Base-by-base conservation (phyloP, 2,329 filamentous ascomycete genomes). In the Dactylonectria estremocensis region DNA sequence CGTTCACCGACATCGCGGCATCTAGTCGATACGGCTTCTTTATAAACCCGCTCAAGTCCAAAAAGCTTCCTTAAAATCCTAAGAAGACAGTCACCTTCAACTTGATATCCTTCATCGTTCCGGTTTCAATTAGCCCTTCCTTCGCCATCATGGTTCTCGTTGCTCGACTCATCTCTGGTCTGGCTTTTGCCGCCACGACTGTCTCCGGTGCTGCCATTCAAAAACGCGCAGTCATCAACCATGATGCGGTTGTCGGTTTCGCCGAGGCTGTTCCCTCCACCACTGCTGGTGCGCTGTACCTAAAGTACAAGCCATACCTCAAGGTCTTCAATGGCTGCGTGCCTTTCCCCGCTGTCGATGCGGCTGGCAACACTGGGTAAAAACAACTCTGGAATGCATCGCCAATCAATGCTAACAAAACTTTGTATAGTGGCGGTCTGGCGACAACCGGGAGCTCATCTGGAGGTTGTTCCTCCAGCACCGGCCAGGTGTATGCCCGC, bases 261-360 rank as follows among this genome's bases (percentile, higher is more conserved):
- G 50, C 72, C 6, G 69, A 81, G 70, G 69, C 77, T 10, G 74
- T 80, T 35, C 79, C 79, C 7, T 68, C 72, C 16, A 75, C 70
- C 58, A 72, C 70, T 8, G 67, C 72, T 40, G 78, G 79, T 24
- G 61, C 64, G 24, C 63, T 78, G 31, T 79, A 79, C 56, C 72
- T 77, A n/a, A 80, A 78, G 70, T 80, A 78, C 71, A 78, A 80
- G 70, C 79, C 79, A 11, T 80, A 74, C 65, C 71, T 81, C 35
- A 74, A 74, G n/a, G 85, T 90, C 5, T 82, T 84, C 33, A 88
- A 87, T 70, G 89, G 90, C 65, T 92, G 89, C 64, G 89, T 91
- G 9, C 88, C 89, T 0, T 91, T 89, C 74, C 89, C 90, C 0
- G 89, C 86, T 1, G 89, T 91, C 1, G 86, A 91, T 68, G 83